Conservation (phyloP, 139 green algal genomes). For the Eudorina sp. region DNA sequence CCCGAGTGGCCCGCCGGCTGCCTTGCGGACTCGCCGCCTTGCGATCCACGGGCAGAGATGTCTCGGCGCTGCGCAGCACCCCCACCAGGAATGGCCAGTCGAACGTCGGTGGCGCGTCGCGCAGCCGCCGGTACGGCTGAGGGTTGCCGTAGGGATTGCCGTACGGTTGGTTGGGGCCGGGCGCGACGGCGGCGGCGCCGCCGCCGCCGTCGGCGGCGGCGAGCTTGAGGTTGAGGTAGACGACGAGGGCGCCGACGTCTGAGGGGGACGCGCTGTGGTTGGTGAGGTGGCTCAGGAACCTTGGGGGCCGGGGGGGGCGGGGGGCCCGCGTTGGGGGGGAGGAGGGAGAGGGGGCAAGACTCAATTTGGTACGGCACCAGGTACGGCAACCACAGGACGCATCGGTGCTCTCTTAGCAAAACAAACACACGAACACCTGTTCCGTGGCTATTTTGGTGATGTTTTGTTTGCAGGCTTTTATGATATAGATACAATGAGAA, state of each 20-base stretch:
- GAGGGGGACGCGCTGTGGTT: background rate
- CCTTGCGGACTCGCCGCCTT: background rate
- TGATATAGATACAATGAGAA: too few species aligned
- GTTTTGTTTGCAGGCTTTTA: too few species aligned
- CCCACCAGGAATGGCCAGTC: conserved; percentile 40
- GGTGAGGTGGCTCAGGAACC: conserved; percentile 36
- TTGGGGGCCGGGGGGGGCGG: background rate
- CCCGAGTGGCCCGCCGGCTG: conserved; percentile 1
- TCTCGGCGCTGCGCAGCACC: conserved; percentile 33
- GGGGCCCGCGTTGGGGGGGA: too few species aligned
- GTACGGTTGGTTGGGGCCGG: conserved; percentile 36
- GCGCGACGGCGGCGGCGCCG: background rate
- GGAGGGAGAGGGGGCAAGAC: too few species aligned
- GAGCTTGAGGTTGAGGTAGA: conserved; percentile 37
- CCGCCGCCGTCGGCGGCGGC: background rate
- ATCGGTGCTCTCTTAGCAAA: too few species aligned
- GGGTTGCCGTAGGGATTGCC: conserved; percentile 25
- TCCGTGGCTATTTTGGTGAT: too few species aligned
- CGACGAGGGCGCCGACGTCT: conserved; percentile 28
- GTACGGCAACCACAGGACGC: too few species aligned
- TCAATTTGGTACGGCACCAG: too few species aligned
- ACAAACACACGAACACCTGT: too few species aligned
- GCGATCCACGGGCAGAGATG: conserved; percentile 25
- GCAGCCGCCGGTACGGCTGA: conserved; percentile 11
- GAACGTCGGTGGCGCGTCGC: background rate